Conservation (phyloP, 176 grass and related monocot species). For the Eragrostis curvula region DNA sequence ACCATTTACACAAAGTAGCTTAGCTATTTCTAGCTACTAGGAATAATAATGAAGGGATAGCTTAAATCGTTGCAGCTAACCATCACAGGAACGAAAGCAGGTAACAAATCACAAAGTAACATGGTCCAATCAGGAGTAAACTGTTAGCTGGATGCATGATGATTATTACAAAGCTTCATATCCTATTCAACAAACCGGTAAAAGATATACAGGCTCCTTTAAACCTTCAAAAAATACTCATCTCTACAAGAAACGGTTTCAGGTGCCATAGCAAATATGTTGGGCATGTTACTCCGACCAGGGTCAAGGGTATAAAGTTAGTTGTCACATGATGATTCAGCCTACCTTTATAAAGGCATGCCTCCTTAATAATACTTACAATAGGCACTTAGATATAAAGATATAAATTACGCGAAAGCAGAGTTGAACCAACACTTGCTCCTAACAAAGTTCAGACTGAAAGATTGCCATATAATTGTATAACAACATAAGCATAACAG, state of each 20-base stretch:
- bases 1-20: neutral
- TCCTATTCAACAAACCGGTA: neutral
- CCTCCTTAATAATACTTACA: neutral
- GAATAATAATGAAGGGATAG: too few relatives aligned
- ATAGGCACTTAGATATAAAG: conserved; percentile 9
- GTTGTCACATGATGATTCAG: neutral
- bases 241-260: neutral
- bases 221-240: neutral
- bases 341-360: neutral
- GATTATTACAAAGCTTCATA: neutral
- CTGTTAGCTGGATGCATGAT: neutral
- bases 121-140: neutral
- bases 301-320: neutral
- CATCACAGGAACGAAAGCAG: neutral
- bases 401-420: neutral
- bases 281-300: neutral
- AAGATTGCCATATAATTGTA: neutral
- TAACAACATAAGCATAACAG: conserved; percentile 10
- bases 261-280: neutral
- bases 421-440: neutral
- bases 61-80: conserved; percentile 6
- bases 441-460: neutral
- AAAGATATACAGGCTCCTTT: neutral
- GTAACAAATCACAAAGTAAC: neutral
- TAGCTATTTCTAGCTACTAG: too few relatives aligned